A percentile compares a stretch with the other conserved stretches of the same genome.
phyloP scores from a whole-genome alignment of 176 grass and related monocot genomes.

The Aegilops umbellulata region DNA sequence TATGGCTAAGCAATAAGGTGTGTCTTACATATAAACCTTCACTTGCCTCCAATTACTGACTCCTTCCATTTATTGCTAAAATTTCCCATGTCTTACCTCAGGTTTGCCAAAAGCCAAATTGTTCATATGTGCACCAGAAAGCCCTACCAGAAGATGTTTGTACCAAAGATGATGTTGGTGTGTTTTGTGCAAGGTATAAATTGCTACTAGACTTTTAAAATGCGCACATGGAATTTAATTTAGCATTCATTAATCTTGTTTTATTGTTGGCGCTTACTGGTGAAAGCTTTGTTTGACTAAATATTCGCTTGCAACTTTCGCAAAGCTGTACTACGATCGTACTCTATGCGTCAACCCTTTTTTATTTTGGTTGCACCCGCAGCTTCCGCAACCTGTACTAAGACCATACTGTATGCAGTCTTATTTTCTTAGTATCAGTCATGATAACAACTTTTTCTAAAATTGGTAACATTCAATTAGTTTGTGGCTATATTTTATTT shows the following conservation, averaged over 20 bases:
- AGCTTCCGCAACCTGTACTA: not conserved
- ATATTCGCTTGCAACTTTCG: not conserved
- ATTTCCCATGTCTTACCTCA: slow-evolving; percentile 9
- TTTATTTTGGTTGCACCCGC: not conserved
- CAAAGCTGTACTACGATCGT: not conserved
- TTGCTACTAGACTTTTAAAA: not conserved
- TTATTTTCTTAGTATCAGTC: not conserved
- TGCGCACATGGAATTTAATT: not conserved
- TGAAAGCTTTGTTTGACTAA: not conserved
- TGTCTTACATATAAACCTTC: slow-evolving; percentile 26
- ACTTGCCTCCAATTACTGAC: not conserved
- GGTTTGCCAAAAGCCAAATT: slow-evolving; percentile 56
- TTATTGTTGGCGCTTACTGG: not conserved
- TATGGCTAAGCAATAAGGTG: slow-evolving; percentile 65
- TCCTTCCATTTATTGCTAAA: slow-evolving; percentile 22
- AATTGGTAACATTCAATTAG: not conserved
- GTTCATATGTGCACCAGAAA: slow-evolving; percentile 61
- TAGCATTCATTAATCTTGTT: not conserved
- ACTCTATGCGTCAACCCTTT: not conserved
- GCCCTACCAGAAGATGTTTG: slow-evolving; percentile 59
- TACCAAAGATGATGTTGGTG: slow-evolving; percentile 57
- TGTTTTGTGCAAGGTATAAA: slow-evolving; percentile 57
- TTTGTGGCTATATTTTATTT: not conserved
- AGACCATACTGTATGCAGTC: not conserved
- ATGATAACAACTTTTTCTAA: not conserved